Percentiles rank a stretch among this genome's conserved stretches.
These are phyloP conservation scores for Rickenella mellea DNA, from an alignment of 768 basidiomycete genomes.

Conservation along the genomic window DNA sequence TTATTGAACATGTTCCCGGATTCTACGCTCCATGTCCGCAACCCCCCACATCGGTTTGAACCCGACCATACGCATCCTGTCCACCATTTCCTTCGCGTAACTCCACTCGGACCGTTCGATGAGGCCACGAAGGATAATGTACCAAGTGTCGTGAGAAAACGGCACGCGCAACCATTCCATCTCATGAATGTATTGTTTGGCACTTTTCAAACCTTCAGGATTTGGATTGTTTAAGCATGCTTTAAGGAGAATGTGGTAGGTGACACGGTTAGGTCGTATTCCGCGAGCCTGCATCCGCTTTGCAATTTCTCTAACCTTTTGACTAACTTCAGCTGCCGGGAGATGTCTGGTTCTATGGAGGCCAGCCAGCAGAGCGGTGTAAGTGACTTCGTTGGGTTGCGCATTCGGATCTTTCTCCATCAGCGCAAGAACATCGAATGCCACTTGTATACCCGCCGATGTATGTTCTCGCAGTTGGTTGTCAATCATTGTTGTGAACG, in stretches of 20 bases:
- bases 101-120: slow-evolving; percentile 47
- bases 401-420: slow-evolving; percentile 57
- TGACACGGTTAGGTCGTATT: slow-evolving; percentile 47
- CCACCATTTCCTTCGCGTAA: slow-evolving; percentile 48
- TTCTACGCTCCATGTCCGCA: slow-evolving; percentile 23
- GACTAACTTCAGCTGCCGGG: slow-evolving; percentile 30
- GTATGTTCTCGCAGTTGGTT: slow-evolving; percentile 53
- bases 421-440: slow-evolving; percentile 56
- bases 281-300: slow-evolving; percentile 47
- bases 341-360: slow-evolving; percentile 54
- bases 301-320: slow-evolving; percentile 41
- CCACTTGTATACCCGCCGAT: slow-evolving; percentile 45
- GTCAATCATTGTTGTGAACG: slow-evolving; percentile 74
- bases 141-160: slow-evolving; percentile 63
- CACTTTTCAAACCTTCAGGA: slow-evolving; percentile 41
- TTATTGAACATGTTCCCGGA: background rate
- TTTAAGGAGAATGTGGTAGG: slow-evolving; percentile 72
- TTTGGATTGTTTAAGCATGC: slow-evolving; percentile 48
- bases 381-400: slow-evolving; percentile 71
- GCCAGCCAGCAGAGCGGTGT: slow-evolving; percentile 69
- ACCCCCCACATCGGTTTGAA: slow-evolving; percentile 37
- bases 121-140: slow-evolving; percentile 62
- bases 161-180: slow-evolving; percentile 42
- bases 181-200: slow-evolving; percentile 48
- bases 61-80: slow-evolving; percentile 44